Evolutionary conservation across 192 early-diverging fungal species (phyloP), one percentile per base, ranked within the genome.

Genomic region (Pecoramyces ruminantium): DNA sequence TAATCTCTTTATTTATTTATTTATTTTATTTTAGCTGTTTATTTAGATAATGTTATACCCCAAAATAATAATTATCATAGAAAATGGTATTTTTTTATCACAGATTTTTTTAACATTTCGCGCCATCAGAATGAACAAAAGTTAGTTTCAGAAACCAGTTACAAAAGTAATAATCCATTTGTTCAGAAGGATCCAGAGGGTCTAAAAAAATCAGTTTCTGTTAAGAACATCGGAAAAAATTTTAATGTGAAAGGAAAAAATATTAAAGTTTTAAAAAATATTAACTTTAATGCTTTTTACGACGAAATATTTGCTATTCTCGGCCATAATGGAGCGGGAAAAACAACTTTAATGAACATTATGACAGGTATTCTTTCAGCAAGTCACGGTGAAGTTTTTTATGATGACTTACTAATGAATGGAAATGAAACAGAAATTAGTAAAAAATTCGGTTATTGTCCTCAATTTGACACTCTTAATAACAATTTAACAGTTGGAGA

Each of bases 381-480:
- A 21, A 51, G 42, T 51, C 42, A 51, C 21, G 42, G 42, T 51
- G 42, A 51, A 51, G 42, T 51, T 21, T 51, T 4, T 2, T 51
- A 13, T 51, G 42, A 51, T 51, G 18, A 51, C 21, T 2, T 51
- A 21, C 17, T 18, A 21, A 51, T 51, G 17, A 51, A 0, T 21
- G 42, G 42, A 4, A 17, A 51, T 51, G 42, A 51, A 51, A 21
- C 42, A 17, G 18, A 51, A 21, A 51, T 51, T 51, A 4, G 42
- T 51, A 51, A 51, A 51, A 17, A 51, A 21, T 51, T 89, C 79
- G 87, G 89, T 17, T 80, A 89, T 21, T 92, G 89, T 78, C 90
- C 89, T 39, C 90, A 92, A 79, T 85, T 87, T 51, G 88, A 90
- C 79, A 84, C 88, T 11, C 80, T 90, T 15, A 87, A 84, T 78